Base-by-base conservation (phyloP, 208 protist species). In the Wallacemonas rigidus region DNA sequence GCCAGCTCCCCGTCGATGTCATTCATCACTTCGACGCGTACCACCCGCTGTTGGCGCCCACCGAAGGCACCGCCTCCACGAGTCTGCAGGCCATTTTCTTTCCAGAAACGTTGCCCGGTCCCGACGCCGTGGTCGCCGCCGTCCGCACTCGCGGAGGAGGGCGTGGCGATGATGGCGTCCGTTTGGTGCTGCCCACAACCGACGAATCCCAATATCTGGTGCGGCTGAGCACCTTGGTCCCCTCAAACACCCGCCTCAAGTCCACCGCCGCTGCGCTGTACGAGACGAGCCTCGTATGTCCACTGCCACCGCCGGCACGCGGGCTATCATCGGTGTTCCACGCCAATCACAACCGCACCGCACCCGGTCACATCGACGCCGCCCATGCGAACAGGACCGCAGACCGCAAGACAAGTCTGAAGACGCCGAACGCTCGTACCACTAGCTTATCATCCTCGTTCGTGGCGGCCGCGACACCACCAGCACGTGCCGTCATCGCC, bases 1-100 rank as follows among this genome's bases (percentile, higher is more conserved):
- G 79, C 9, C 69, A 55, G 41, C 68, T 95, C 2, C 79, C 87
- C 6, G 58, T 95, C 41, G 90, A 95, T 69, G 75, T 84, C 1
- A 76, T 92, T 14, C 85, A 95, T 71, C 74, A 88, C 39, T 95
- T 95, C 77, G 69, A 61, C 7, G 76, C 65, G n/a, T 95, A 95
- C 67, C 83, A 91, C 60, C 45, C 70, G 8, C 74, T 91, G 44
- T 74, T 94, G 57, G 55, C 79, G 43, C 72, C 81, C 36, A 71
- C 60, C 3, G 40, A 0, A 14, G 60, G 60, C 17, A 65, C 60
- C 0, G 60, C 60, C 14, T 65, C 60, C 14, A 65, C 60, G 4
- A 36, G 60, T n/a, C n/a, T 65, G 41, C 12, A 6, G 40, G 60
- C 60, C n/a, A 65, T 65, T 4, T 1, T 65, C 15, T 38, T 12